phyloP scores from a whole-genome alignment of 2,329 filamentous ascomycete genomes.

The Claviceps citrina region DNA sequence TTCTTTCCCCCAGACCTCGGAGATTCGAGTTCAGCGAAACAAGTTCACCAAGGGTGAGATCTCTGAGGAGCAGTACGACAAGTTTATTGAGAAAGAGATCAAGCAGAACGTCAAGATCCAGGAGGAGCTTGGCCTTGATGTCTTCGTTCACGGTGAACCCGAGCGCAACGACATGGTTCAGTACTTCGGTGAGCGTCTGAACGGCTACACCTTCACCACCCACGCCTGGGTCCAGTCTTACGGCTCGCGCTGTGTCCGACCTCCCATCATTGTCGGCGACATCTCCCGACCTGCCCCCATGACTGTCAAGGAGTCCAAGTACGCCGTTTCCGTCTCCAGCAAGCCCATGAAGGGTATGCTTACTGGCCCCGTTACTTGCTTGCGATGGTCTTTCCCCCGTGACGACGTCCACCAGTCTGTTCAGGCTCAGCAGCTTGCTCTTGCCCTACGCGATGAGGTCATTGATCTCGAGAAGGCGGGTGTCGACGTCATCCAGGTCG shows the following conservation, averaged over 20 bases:
- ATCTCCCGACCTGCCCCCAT: conserved; percentile 93
- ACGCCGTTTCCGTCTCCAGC: conserved; percentile 85
- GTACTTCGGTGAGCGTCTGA: conserved; percentile 96
- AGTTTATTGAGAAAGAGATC: conserved; percentile 99
- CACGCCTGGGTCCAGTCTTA: conserved; percentile 98
- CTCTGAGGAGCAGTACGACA: conserved; percentile 80
- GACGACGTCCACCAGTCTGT: conserved; percentile 98
- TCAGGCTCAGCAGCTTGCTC: conserved; percentile 95
- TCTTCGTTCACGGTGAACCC: conserved; percentile 95
- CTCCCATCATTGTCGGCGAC: conserved; percentile 96
- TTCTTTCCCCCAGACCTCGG: conserved; percentile 98
- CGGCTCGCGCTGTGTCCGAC: conserved; percentile 94
- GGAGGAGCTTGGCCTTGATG: conserved; percentile 93
- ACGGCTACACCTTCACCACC: conserved; percentile 97
- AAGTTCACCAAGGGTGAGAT: conserved; percentile 99
- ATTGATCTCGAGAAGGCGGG: conserved; percentile 94
- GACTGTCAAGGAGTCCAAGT: conserved; percentile 99
- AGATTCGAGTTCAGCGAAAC: conserved; percentile 92
- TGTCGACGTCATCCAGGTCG: conserved; percentile 96
- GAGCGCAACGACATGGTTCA: conserved; percentile 99
- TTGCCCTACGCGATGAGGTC: conserved; percentile 96
- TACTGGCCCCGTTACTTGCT: conserved; percentile 94
- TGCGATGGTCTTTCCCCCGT: conserved; percentile 99
- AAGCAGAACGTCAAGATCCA: conserved; percentile 88
- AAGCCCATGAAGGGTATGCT: conserved; percentile 99